Evolutionary conservation across 805 yeast genomes (phyloP).

Genomic region (Hanseniaspora lindneri): DNA sequence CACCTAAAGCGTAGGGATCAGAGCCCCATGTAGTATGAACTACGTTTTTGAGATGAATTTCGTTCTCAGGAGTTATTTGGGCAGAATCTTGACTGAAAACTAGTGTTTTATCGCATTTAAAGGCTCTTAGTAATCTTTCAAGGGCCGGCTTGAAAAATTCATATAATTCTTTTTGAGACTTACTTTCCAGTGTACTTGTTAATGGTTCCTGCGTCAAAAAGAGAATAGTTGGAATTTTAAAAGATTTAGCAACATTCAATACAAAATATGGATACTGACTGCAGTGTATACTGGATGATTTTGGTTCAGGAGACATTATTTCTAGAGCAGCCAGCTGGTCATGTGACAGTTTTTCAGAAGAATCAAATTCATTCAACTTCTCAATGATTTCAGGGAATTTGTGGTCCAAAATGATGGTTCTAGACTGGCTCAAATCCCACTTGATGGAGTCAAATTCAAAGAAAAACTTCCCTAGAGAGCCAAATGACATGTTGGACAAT

Average conservation of each 20-base stretch:
- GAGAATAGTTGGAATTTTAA: slow-evolving; percentile 43
- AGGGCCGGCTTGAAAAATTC: slow-evolving; percentile 42
- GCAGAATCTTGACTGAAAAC: neutral
- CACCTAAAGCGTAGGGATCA: slow-evolving; percentile 64
- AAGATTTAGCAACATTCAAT: slow-evolving; percentile 41
- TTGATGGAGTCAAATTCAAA: slow-evolving; percentile 46
- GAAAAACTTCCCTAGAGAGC: slow-evolving; percentile 53
- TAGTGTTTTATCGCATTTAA: slow-evolving; percentile 17
- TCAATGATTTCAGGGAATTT: slow-evolving; percentile 18
- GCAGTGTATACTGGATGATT: slow-evolving; percentile 23
- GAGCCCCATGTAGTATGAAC: slow-evolving; percentile 56
- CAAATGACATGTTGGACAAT: slow-evolving; percentile 39
- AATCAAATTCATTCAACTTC: neutral
- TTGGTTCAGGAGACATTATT: neutral
- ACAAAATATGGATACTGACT: slow-evolving; percentile 52
- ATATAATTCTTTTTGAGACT: slow-evolving; percentile 45
- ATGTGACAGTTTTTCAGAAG: slow-evolving; percentile 29
- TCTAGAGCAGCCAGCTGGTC: slow-evolving; percentile 65
- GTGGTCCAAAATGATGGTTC: slow-evolving; percentile 10
- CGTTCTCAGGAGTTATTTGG: slow-evolving; percentile 19
- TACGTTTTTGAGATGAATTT: slow-evolving; percentile 30
- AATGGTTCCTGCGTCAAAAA: slow-evolving; percentile 61
- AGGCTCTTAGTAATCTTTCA: slow-evolving; percentile 23
- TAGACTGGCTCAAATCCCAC: slow-evolving; percentile 34
- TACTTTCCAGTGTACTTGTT: slow-evolving; percentile 43